Percentiles rank a stretch among this genome's conserved stretches.
Evolutionary conservation across 2,329 filamentous ascomycete genomes (phyloP).

Genomic region (Fusarium udum): DNA sequence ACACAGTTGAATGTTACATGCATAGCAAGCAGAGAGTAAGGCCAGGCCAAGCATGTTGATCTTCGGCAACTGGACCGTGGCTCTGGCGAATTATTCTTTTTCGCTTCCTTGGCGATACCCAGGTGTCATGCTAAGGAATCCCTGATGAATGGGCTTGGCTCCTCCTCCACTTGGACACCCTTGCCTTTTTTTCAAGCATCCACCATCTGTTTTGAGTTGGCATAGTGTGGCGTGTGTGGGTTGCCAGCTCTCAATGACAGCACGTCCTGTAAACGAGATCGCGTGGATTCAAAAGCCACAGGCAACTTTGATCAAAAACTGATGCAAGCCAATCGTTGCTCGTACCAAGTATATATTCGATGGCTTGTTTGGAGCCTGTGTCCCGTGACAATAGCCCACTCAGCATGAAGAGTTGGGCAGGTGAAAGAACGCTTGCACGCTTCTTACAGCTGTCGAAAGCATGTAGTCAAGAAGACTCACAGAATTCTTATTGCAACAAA

Average conservation of each 20-base stretch:
- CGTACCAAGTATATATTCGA: background rate
- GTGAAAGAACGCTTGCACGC: background rate
- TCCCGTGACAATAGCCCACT: background rate
- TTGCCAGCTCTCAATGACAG: background rate
- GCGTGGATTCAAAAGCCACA: conserved; percentile 20
- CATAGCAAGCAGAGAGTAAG: background rate
- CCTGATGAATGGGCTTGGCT: conserved; percentile 25
- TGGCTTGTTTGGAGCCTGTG: background rate
- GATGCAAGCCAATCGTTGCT: conserved; percentile 11
- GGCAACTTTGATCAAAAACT: conserved; percentile 14
- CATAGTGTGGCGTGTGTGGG: conserved; percentile 7
- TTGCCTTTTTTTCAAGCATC: conserved; percentile 22
- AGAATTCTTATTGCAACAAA: background rate
- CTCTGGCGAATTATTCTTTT: conserved; percentile 43
- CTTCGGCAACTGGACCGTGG: conserved; percentile 19
- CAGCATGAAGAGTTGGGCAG: background rate
- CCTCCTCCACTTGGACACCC: conserved; percentile 32
- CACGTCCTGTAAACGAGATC: conserved; percentile 22
- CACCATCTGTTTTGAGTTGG: conserved; percentile 32
- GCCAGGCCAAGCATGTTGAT: conserved; percentile 13
- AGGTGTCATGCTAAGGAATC: conserved; percentile 27
- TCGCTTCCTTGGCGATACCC: conserved; percentile 42
- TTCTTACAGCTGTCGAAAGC: background rate
- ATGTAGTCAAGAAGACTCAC: background rate
- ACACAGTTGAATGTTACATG: background rate